phyloP scores from a whole-genome alignment of 2,329 filamentous ascomycete species.

The Diaporthe citriasiana region DNA sequence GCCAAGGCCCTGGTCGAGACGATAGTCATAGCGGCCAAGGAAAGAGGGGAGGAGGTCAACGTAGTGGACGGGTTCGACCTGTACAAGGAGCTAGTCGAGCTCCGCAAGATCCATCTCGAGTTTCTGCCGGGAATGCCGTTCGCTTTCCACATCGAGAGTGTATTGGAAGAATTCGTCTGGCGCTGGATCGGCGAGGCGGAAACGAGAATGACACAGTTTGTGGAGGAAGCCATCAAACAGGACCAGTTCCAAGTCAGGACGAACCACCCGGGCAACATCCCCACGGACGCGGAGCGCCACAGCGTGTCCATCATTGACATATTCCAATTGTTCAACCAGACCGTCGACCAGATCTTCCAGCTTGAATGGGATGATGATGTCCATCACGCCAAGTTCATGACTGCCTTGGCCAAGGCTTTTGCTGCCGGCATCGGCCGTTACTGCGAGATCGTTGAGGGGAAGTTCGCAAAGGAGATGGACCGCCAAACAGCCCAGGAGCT shows the following conservation, averaged over 20 bases:
- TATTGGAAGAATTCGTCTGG: conserved; percentile 95
- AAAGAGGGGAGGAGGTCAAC: conserved; percentile 80
- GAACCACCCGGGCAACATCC: conserved; percentile 72
- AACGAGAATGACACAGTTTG: conserved; percentile 82
- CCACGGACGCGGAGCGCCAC: conserved; percentile 86
- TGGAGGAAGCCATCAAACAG: conserved; percentile 91
- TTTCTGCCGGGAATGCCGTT: conserved; percentile 82
- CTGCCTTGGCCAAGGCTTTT: conserved; percentile 86
- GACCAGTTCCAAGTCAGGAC: conserved; percentile 86
- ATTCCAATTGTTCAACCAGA: conserved; percentile 94
- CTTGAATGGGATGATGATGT: conserved; percentile 94
- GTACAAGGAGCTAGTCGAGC: conserved; percentile 88
- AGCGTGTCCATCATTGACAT: conserved; percentile 95
- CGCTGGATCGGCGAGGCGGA: conserved; percentile 91
- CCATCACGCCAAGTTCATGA: conserved; percentile 98
- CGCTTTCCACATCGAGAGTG: conserved; percentile 87
- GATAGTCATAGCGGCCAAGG: conserved; percentile 81
- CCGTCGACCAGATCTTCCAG: conserved; percentile 86
- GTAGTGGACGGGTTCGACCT: conserved; percentile 95
- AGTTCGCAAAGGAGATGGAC: conserved; percentile 94
- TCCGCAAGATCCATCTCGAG: conserved; percentile 84
- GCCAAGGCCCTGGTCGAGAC: conserved; percentile 86
- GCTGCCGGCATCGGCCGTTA: conserved; percentile 87
- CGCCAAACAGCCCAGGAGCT: conserved; percentile 89
- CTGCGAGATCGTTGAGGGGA: conserved; percentile 89